Base-by-base conservation (phyloP, 2,329 filamentous ascomycete species). In the Penicillium griseofulvum region DNA sequence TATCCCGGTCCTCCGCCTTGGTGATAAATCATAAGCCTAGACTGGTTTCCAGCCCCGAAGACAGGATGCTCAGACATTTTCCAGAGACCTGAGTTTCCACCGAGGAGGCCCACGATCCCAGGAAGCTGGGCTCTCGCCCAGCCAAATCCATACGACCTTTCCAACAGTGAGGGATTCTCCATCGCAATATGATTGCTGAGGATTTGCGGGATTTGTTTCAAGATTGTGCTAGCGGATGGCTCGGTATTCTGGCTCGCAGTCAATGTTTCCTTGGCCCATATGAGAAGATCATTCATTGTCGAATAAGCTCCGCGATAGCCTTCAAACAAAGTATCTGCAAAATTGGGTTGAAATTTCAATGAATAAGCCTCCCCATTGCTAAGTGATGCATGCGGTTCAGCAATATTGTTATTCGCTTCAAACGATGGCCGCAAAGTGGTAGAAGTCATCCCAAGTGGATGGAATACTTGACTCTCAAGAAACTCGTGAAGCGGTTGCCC, bases 231-330 rank as follows among this genome's bases (percentile, higher is more conserved):
- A 5, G 3, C 2, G 6, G 26, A 14, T 34, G 10, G 24, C 12
- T 6, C 17, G 1, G 22, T 37, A 2, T 24, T 19, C 19, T 54
- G 37, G 24, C 52, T 34, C 9, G 52, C 52, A 43, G 22, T 29
- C 22, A 54, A 24, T 28, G 38, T 54, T 37, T 31, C 38, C 28
- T 38, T 54, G 9, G 45, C 5, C 52, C 45, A 54, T 41, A 16
- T 6, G 19, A 54, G 38, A 37, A 54, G 52, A 29, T 54, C 45
- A 28, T 37, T 54, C n/a, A 54, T 31, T 7, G 52, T 49, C 8
- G 52, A 49, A 24, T 49, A 49, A 14, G 31, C 52, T 12, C 44
- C 52, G 5, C 52, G 31, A 16, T 36, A 49, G 7, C 19, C 45
- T 37, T 54, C 29, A 17, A 54, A 54, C 1, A 37, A 16, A 17